phyloP scores from a whole-genome alignment of 768 basidiomycete genomes.

The Symmetrospora coprosmae region DNA sequence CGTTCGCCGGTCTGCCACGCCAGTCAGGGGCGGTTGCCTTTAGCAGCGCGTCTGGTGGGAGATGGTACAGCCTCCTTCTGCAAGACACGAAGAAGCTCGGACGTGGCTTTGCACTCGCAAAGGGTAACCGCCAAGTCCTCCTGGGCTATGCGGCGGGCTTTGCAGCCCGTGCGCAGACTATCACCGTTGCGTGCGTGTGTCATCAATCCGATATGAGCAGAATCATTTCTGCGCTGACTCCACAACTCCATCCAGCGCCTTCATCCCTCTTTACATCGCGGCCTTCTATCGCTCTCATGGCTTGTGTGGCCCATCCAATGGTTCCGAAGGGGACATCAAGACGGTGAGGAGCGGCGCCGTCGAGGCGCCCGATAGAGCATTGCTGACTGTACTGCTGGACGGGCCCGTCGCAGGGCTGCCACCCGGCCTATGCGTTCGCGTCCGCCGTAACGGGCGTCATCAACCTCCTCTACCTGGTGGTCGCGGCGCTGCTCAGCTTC shows the following conservation, averaged over 20 bases:
- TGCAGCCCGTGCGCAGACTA: conserved; percentile 15
- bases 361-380: too few species aligned
- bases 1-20: not conserved
- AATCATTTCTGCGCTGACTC: too few species aligned
- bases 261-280: conserved; percentile 10
- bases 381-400: too few species aligned
- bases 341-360: too few species aligned
- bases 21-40: too few species aligned
- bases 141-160: conserved; percentile 10
- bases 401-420: conserved; percentile 6
- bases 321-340: not conserved
- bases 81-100: not conserved
- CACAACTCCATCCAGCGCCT: conserved; percentile 5
- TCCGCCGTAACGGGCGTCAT: conserved; percentile 15
- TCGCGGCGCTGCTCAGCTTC: conserved; percentile 12
- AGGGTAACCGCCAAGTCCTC: not conserved
- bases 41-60: too few species aligned
- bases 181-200: conserved; percentile 1
- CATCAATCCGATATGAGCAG: too few species aligned
- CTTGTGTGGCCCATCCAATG: not conserved
- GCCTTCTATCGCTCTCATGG: conserved; percentile 1
- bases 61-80: too few species aligned
- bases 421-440: conserved; percentile 9
- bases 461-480: too few species aligned
- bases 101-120: conserved; percentile 1